phyloP scores from a whole-genome alignment of 495 filamentous ascomycete species.

The Coniosporium apollinis region DNA sequence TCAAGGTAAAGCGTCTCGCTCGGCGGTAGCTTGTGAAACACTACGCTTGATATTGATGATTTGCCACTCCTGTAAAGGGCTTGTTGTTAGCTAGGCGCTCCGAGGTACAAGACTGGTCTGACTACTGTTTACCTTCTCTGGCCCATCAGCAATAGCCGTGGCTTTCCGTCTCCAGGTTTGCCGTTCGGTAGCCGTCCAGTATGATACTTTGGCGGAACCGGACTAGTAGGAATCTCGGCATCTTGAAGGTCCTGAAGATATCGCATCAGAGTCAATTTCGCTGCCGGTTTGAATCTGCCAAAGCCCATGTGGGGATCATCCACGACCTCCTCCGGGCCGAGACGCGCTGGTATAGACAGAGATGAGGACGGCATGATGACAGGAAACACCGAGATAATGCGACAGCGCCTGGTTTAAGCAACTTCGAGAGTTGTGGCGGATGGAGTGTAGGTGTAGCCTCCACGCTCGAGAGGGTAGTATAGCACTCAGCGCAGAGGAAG shows the following conservation, averaged over 20 bases:
- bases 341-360: too few relatives aligned
- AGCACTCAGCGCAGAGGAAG: too few relatives aligned
- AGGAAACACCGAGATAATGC: too few relatives aligned
- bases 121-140: conserved; percentile 52
- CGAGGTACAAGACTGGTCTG: neutral
- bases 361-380: too few relatives aligned
- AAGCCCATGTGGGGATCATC: too few relatives aligned
- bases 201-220: conserved; percentile 18
- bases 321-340: too few relatives aligned
- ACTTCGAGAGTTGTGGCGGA: too few relatives aligned
- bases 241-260: conserved; percentile 21
- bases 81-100: conserved; percentile 16
- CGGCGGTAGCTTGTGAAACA: conserved; percentile 92
- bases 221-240: conserved; percentile 16
- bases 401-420: too few relatives aligned
- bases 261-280: conserved; percentile 18
- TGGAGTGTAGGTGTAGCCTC: too few relatives aligned
- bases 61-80: conserved; percentile 62
- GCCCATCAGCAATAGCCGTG: conserved; percentile 84
- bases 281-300: conserved; percentile 8
- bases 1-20: conserved; percentile 90
- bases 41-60: conserved; percentile 92
- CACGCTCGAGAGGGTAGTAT: too few relatives aligned
- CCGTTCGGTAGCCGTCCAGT: conserved; percentile 22
- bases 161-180: conserved; percentile 40